These are phyloP conservation scores for Bonia amplexicaulis DNA, from an alignment of 176 grass and related monocot genomes.

Conservation along the genomic window DNA sequence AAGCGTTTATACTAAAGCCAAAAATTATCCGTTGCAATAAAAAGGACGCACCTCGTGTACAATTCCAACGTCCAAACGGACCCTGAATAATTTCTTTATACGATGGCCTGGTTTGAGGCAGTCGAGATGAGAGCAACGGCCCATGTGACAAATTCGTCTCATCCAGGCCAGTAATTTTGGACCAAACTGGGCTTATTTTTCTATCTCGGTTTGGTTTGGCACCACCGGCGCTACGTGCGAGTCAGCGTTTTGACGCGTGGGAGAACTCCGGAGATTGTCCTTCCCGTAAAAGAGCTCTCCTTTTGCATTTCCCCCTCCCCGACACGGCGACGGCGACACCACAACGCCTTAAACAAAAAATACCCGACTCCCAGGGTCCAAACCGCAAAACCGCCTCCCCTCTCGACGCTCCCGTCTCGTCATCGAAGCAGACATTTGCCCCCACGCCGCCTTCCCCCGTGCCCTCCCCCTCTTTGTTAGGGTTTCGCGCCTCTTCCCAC, in stretches of 20 bases:
- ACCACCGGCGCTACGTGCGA: too few species aligned
- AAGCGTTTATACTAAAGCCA: too few species aligned
- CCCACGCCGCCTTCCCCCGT: not conserved
- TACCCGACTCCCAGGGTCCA: not conserved
- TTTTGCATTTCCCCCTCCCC: not conserved
- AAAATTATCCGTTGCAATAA: too few species aligned
- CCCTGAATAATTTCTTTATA: too few species aligned
- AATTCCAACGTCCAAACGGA: too few species aligned
- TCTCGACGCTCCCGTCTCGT: too few species aligned
- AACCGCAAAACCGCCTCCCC: not conserved
- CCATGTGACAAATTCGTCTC: not conserved
- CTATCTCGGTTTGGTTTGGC: not conserved
- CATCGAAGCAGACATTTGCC: not conserved
- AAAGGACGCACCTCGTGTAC: too few species aligned
- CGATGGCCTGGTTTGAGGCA: not conserved
- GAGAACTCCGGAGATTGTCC: not conserved
- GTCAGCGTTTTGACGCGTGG: not conserved
- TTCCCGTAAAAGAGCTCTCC: too few species aligned
- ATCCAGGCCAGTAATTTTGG: too few species aligned
- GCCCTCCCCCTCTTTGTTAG: not conserved
- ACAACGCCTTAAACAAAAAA: not conserved
- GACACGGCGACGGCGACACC: too few species aligned
- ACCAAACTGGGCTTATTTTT: too few species aligned
- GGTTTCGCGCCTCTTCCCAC: slow-evolving; percentile 30
- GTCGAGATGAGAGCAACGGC: not conserved